Evolutionary conservation across 208 protist genomes (phyloP), one percentile per base, ranked within the genome.

Genomic region (Acanthamoeba sp.): DNA sequence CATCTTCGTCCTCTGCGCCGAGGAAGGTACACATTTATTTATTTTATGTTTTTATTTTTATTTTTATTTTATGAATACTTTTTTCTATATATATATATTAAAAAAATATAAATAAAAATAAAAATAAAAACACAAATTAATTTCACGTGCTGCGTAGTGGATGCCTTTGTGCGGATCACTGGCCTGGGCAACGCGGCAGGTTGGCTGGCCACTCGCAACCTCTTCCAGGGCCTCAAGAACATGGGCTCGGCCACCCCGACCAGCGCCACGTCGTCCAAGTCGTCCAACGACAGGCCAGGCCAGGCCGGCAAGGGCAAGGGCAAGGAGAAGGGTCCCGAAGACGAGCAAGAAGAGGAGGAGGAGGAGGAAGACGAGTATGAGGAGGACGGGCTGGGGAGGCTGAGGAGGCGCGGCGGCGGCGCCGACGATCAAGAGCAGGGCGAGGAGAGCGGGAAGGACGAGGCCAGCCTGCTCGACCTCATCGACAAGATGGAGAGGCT

Each of bases 131-230:
- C 6, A 52, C 7, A 22, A 22, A 16, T 22, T 20, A 52, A 2
- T 29, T 24, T 6, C 64, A 36, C 38, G 22, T 9, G 38, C 18
- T 18, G 6, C 6, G 16, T 48, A 89, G 82, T 89, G 4, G 82
- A 89, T 29, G 4, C 4, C 24, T 89, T 89, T n/a, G 50, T 89
- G 50, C 2, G 29, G 45, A 38, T 42, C 29, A 64, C 52, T 2
- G 82, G 82, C 24, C 52, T 89, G 45, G 82, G 82, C 45, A 55
- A 64, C 9, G 82, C 82, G 5, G 45, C 82, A 0, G 82, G 50
- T 4, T 66, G 45, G 82, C 45, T 89, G 82, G 82, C 82, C n/a
- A 57, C 45, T 12, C 82, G 82, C 82, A 64, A 64, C 38, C 82
- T 89, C 45, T 89, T 89, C 82, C 45, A 64, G 48, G 48, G 78